Evolutionary conservation across 179 eudicot species (phyloP).

Genomic region (Silene noctiflora): DNA sequence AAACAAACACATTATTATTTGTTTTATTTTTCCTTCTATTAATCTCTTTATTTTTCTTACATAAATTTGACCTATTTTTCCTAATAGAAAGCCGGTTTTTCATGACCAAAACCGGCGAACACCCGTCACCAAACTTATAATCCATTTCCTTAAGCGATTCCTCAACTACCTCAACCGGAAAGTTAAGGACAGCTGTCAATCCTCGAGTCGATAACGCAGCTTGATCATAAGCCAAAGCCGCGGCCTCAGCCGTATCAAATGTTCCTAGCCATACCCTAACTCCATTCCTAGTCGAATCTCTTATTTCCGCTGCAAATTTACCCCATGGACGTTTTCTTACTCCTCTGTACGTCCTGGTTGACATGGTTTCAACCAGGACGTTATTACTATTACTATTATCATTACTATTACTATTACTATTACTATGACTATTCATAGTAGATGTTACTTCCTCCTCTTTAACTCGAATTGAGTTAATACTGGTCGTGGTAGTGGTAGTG

Average conservation of each 20-base stretch:
- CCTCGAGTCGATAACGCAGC: slow-evolving; percentile 70
- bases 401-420: not conserved
- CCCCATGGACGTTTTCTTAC: slow-evolving; percentile 65
- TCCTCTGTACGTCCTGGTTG: slow-evolving; percentile 42
- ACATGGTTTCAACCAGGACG: slow-evolving; percentile 4
- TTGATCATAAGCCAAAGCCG: slow-evolving; percentile 71
- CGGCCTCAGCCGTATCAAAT: slow-evolving; percentile 66
- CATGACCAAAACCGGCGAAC: slow-evolving; percentile 63
- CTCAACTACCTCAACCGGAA: slow-evolving; percentile 52
- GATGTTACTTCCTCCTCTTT: slow-evolving; percentile 36
- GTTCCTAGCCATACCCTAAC: slow-evolving; percentile 77
- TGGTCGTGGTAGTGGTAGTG: not conserved
- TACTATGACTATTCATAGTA: not conserved
- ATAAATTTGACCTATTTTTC: slow-evolving; percentile 26
- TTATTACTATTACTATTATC: not conserved
- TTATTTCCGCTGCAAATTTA: slow-evolving; percentile 55
- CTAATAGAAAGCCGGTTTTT: slow-evolving; percentile 57
- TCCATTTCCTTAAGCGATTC: slow-evolving; percentile 56
- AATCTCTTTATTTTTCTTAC: slow-evolving; percentile 18
- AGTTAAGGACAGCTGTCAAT: slow-evolving; percentile 46
- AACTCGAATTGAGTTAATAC: not conserved
- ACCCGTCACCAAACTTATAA: slow-evolving; percentile 34
- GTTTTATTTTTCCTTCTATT: not conserved
- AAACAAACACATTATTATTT: slow-evolving; percentile 43
- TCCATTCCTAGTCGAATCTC: slow-evolving; percentile 67